phyloP scores from a whole-genome alignment of 140 eudicot genomes.

The Anethum foeniculum region DNA sequence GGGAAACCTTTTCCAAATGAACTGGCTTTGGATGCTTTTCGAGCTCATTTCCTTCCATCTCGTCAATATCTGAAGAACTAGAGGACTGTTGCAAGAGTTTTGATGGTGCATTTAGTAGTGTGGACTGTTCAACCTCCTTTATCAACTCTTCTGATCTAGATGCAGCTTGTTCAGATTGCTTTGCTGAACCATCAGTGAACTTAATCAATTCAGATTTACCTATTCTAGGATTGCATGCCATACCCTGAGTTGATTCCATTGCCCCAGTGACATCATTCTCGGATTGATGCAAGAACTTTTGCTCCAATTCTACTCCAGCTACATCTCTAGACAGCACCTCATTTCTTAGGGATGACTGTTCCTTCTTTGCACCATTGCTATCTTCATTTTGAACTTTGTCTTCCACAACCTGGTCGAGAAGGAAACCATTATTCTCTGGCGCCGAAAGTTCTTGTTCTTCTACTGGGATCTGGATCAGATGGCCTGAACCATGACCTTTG shows the following conservation, averaged over 20 bases:
- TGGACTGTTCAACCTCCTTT: slow-evolving; percentile 11
- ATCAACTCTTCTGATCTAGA: slow-evolving; percentile 17
- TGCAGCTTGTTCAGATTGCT: slow-evolving; percentile 15
- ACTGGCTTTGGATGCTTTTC: slow-evolving; percentile 17
- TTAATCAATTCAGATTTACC: slow-evolving; percentile 15
- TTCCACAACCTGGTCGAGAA: slow-evolving; percentile 16
- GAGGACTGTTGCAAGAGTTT: slow-evolving; percentile 16
- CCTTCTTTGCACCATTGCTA: slow-evolving; percentile 2
- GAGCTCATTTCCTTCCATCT: slow-evolving; percentile 23
- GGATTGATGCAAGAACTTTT: slow-evolving; percentile 16
- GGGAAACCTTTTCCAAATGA: slow-evolving; percentile 21
- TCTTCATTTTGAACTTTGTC: slow-evolving; percentile 18
- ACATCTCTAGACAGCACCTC: slow-evolving; percentile 16
- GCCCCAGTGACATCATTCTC: slow-evolving; percentile 11
- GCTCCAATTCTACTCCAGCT: slow-evolving; percentile 14
- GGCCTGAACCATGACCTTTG: slow-evolving; percentile 13
- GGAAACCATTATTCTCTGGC: slow-evolving; percentile 21
- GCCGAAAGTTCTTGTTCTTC: slow-evolving; percentile 9
- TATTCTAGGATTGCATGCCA: slow-evolving; percentile 7
- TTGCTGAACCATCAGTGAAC: slow-evolving; percentile 4
- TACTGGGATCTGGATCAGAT: slow-evolving; percentile 15
- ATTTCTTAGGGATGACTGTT: not conserved
- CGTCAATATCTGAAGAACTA: slow-evolving; percentile 16
- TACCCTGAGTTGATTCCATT: slow-evolving; percentile 12
- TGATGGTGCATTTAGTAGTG: slow-evolving; percentile 6